Evolutionary conservation across 1,139 yeast species (phyloP).

Genomic region (Zygosaccharomyces pseudobailii): DNA sequence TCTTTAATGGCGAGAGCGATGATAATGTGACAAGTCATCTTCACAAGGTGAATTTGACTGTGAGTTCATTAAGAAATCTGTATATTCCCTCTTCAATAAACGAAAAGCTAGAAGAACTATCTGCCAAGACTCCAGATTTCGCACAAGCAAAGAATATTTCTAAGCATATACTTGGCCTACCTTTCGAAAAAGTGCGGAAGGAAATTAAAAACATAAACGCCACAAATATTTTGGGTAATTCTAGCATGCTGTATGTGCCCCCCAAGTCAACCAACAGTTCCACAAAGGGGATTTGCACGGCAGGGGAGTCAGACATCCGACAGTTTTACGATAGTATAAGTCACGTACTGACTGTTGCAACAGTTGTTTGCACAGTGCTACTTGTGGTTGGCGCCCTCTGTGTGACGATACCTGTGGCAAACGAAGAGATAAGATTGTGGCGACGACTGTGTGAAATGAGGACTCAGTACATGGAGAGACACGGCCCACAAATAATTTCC

Average conservation of each 20-base stretch:
- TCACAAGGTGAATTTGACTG: slow-evolving; percentile 53
- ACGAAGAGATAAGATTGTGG: slow-evolving; percentile 50
- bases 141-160: slow-evolving; percentile 51
- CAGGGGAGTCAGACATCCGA: slow-evolving; percentile 28
- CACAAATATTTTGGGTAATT: slow-evolving; percentile 19
- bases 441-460: slow-evolving; percentile 36
- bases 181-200: slow-evolving; percentile 49
- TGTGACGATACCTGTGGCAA: slow-evolving; percentile 41
- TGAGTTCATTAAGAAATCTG: slow-evolving; percentile 51
- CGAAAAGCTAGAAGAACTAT: slow-evolving; percentile 44
- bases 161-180: slow-evolving; percentile 42
- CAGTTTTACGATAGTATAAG: slow-evolving; percentile 35
- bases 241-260: slow-evolving; percentile 29
- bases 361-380: slow-evolving; percentile 39
- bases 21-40: slow-evolving; percentile 34
- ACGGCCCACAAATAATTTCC: neutral
- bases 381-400: slow-evolving; percentile 40
- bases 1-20: slow-evolving; percentile 49
- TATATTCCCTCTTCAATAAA: slow-evolving; percentile 61
- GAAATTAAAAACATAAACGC: slow-evolving; percentile 35
- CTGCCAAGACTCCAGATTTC: slow-evolving; percentile 52
- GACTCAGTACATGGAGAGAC: slow-evolving; percentile 9
- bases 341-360: slow-evolving; percentile 33
- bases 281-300: slow-evolving; percentile 22
- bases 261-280: slow-evolving; percentile 9